phyloP scores from a whole-genome alignment of 495 filamentous ascomycete genomes.

The Penicillium bialowiezense region DNA sequence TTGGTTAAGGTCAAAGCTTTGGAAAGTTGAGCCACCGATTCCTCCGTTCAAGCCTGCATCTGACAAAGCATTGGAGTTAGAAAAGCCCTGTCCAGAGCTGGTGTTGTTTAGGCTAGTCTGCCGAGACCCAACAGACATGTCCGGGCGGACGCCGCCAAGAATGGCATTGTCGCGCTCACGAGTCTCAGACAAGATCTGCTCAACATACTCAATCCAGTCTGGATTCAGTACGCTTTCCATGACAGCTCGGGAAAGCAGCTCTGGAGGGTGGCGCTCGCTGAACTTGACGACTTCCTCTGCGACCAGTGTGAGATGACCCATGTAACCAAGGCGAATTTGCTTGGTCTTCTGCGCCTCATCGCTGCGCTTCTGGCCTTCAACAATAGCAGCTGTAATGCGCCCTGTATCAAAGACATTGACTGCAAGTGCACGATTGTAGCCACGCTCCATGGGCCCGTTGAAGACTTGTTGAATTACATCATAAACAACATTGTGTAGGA shows the following conservation, averaged over 20 bases:
- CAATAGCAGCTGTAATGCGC: constrained; percentile 84
- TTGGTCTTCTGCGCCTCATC: constrained; percentile 77
- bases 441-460: constrained; percentile 95
- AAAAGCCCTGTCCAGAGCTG: constrained; percentile 57
- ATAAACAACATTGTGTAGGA: constrained; percentile 98
- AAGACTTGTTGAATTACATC: constrained; percentile 99
- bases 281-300: constrained; percentile 99
- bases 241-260: constrained; percentile 78
- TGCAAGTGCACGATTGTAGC: constrained; percentile 89
- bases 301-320: constrained; percentile 96
- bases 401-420: constrained; percentile 90
- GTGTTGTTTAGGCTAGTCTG: constrained; percentile 63
- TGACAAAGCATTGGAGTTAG: constrained; percentile 65
- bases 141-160: constrained; percentile 91
- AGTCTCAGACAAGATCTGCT: constrained; percentile 89
- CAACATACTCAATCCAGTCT: constrained; percentile 94
- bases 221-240: constrained; percentile 82
- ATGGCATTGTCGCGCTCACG: constrained; percentile 96
- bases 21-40: constrained; percentile 55
- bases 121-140: constrained; percentile 69
- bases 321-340: constrained; percentile 93
- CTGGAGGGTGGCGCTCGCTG: constrained; percentile 87
- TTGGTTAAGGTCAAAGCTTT: constrained; percentile 75
- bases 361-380: constrained; percentile 82
- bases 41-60: constrained; percentile 67